Evolutionary conservation across 2,329 filamentous ascomycete genomes (phyloP).

Genomic region (Catunica adiposa): DNA sequence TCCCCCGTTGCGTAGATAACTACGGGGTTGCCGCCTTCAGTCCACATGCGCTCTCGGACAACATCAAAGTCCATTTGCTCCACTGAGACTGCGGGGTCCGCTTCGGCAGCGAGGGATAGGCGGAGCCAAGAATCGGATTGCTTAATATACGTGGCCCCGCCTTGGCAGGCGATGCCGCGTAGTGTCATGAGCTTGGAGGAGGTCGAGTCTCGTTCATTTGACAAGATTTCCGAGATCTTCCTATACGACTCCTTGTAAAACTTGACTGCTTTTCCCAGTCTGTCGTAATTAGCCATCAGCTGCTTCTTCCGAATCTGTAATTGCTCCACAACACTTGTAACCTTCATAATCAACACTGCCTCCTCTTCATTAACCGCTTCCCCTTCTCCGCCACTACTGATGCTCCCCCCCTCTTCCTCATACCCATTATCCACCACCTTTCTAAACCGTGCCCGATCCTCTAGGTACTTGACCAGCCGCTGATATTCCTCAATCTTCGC

Average conservation of each 20-base stretch:
- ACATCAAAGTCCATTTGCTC: too few relatives aligned
- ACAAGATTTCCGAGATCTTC: too few relatives aligned
- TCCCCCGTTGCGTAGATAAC: too few relatives aligned
- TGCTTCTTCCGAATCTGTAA: background rate
- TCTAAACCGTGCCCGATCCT: conserved; percentile 23
- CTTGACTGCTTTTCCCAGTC: too few relatives aligned
- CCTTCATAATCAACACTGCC: conserved; percentile 15
- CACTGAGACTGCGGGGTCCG: too few relatives aligned
- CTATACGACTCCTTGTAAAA: too few relatives aligned
- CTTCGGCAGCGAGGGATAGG: too few relatives aligned
- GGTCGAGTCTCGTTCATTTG: too few relatives aligned
- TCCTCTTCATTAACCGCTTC: conserved; percentile 16
- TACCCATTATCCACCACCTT: conserved; percentile 25
- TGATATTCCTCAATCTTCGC: conserved; percentile 15
- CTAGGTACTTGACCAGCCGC: conserved; percentile 21
- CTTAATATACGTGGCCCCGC: too few relatives aligned
- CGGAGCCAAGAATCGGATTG: too few relatives aligned
- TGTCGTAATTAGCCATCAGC: background rate
- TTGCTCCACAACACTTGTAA: background rate
- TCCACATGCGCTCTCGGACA: background rate
- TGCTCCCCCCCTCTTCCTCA: conserved; percentile 23
- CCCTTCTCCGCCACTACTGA: background rate
- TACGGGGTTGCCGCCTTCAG: background rate
- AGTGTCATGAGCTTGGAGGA: too few relatives aligned
- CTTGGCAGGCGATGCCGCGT: too few relatives aligned